Evolutionary conservation across 2,329 filamentous ascomycete species (phyloP), one percentile per base, ranked within the genome.

Genomic region (Mariannaea sp.): DNA sequence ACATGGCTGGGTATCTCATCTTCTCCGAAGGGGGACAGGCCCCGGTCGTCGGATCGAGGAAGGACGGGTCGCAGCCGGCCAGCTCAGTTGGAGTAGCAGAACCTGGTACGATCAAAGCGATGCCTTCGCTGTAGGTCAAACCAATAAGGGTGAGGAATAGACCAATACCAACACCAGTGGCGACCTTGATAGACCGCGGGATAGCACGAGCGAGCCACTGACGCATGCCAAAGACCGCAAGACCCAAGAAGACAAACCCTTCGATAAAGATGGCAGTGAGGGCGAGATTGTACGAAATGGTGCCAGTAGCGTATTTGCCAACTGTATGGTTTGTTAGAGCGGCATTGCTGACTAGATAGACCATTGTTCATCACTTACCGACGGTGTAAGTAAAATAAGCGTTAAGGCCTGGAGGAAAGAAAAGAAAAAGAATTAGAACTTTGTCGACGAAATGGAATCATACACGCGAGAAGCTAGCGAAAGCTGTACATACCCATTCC

Each of bases 261-360:
- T 96, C 91, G 12, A 94, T 87, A 68, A 96, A 95, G 60, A 94
- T 91, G 48, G 91, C 90, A 4, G 90, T 94, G 30, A 95, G 75
- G 27, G 91, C 91, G 35, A 92, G 80, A 47, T 81, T 71, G 68
- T 90, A 96, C 1, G 89, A 84, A 7, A 95, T 85, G 29, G 80
- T 77, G 2, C 90, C 90, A 17, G 78, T 81, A 36, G 90, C 91
- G 68, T 92, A 86, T 65, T 78, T 84, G 3, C 91, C 91, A 51
- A 95, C 90, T 70, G 24, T 44, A 16, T 8, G 7, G n/a, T 4
- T 16, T 13, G 33, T 53, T 17, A 53, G 33, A 8, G 13, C 12
- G 3, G 9, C 13, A 2, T 8, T 4, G 2, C 14, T 1, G 6
- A 40, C 12, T 14, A 4, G n/a, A 16, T n/a, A 20, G 20, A 3